phyloP scores from a whole-genome alignment of 768 basidiomycete species.

The Lenzites betulinus region DNA sequence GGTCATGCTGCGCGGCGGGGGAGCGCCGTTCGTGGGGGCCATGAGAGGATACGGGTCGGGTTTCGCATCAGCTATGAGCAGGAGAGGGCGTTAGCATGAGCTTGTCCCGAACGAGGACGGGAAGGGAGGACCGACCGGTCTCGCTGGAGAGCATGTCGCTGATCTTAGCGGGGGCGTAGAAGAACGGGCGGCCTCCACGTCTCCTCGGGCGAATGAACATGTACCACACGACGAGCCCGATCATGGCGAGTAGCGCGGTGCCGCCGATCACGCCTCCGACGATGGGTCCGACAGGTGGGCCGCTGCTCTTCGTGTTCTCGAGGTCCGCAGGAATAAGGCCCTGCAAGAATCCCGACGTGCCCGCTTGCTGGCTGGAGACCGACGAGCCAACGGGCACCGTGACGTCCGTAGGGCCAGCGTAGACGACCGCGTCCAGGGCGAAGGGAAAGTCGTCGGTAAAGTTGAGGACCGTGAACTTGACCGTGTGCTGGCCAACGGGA shows the following conservation, averaged over 20 bases:
- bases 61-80: not conserved
- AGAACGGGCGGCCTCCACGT: constrained; percentile 7
- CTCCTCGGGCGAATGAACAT: constrained; percentile 8
- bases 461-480: not conserved
- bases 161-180: constrained; percentile 9
- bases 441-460: constrained; percentile 3
- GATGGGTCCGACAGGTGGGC: constrained; percentile 1
- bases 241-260: not conserved
- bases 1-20: not conserved
- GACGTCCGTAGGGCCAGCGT: not conserved
- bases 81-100: not conserved
- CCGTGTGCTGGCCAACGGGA: not conserved
- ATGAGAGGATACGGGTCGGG: constrained; percentile 4
- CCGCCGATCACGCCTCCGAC: constrained; percentile 5
- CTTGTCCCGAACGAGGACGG: not conserved
- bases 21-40: not conserved
- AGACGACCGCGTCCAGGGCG: constrained; percentile 2
- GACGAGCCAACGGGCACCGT: not conserved
- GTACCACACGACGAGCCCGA: constrained; percentile 7
- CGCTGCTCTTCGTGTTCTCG: not conserved
- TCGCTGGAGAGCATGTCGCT: constrained; percentile 7
- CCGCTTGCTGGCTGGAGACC: not conserved
- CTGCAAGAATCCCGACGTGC: not conserved
- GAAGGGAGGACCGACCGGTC: not conserved
- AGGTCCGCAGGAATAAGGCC: not conserved